Conservation (phyloP, 305 asterid species). For the Petunia hybrid region DNA sequence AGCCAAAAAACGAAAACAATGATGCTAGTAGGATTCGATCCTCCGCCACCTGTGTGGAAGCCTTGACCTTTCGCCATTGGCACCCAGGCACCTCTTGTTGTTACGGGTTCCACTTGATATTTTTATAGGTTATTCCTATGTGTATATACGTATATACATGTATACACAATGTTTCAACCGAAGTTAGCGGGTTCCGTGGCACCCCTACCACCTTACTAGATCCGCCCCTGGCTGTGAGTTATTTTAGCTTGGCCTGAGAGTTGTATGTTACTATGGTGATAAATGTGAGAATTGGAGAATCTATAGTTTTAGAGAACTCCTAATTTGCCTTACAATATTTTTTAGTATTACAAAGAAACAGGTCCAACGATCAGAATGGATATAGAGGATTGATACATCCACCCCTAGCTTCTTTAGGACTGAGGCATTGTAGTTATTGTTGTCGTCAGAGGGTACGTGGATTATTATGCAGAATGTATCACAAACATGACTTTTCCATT, state of each 20-base stretch:
- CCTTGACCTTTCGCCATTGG: too few species aligned
- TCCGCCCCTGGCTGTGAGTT: not conserved
- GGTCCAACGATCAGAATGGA: not conserved
- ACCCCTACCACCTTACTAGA: too few species aligned
- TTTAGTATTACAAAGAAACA: constrained; percentile 8
- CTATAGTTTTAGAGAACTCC: not conserved
- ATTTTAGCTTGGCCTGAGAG: not conserved
- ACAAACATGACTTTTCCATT: not conserved
- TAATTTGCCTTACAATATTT: not conserved
- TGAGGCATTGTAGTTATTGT: constrained; percentile 4
- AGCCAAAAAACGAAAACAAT: too few species aligned
- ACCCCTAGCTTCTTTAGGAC: not conserved
- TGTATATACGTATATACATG: too few species aligned
- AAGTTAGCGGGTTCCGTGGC: too few species aligned
- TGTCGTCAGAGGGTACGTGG: not conserved
- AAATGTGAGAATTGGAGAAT: not conserved
- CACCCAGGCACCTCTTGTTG: too few species aligned
- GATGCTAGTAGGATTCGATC: too few species aligned
- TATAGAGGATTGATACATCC: constrained; percentile 21
- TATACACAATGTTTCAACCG: too few species aligned
- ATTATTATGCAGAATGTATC: constrained; percentile 20
- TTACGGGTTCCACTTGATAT: too few species aligned
- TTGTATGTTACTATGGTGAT: not conserved
- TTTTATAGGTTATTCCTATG: too few species aligned
- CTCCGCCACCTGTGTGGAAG: too few species aligned